Conservation (phyloP, 805 yeast genomes). For the Schwanniomyces vanrijiae region DNA sequence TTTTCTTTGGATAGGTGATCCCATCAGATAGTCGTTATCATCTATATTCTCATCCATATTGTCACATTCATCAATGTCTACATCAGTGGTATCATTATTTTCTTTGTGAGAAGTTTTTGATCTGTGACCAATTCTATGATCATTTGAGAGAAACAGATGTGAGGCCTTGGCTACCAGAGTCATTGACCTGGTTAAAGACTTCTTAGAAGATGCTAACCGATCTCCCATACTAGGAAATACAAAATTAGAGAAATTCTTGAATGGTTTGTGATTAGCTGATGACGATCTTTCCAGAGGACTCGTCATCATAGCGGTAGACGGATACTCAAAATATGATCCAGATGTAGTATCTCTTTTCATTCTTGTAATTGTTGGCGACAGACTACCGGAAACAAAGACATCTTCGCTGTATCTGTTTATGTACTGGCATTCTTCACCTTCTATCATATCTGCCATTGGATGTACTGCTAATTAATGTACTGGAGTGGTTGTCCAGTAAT, state of each 20-base stretch:
- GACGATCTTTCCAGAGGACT: constrained; percentile 14
- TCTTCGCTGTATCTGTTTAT: neutral
- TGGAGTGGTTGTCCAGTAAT: neutral
- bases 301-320: constrained; percentile 17
- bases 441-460: neutral
- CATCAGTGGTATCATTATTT: constrained; percentile 16
- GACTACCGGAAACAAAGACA: neutral
- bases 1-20: constrained; percentile 25
- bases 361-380: neutral
- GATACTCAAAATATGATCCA: constrained; percentile 40
- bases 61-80: constrained; percentile 6
- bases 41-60: neutral
- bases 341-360: constrained; percentile 26
- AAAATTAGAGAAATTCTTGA: constrained; percentile 26
- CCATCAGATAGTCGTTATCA: neutral
- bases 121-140: constrained; percentile 6
- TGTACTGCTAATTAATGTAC: neutral
- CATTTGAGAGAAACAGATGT: constrained; percentile 7
- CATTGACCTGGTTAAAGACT: constrained; percentile 18
- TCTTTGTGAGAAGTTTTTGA: constrained; percentile 8
- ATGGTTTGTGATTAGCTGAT: constrained; percentile 21
- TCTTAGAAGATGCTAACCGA: constrained; percentile 18
- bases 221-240: constrained; percentile 20
- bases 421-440: neutral
- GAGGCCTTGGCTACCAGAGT: constrained; percentile 19